Conservation (phyloP, 176 grass and related monocot species). For the Lolium rigidum region DNA sequence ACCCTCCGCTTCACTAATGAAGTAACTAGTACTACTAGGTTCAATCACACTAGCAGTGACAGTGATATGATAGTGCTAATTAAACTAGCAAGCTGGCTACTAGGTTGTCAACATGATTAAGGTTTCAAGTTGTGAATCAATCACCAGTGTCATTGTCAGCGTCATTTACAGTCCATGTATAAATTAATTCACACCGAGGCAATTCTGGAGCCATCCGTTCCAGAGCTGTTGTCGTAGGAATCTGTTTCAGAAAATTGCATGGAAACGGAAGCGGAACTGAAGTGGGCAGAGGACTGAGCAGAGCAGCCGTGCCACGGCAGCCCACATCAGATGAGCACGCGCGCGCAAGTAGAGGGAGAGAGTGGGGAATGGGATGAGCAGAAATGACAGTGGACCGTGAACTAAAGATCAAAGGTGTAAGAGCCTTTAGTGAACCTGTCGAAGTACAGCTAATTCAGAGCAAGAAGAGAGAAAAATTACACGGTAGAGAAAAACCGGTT, state of each 20-base stretch:
- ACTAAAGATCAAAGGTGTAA: background rate
- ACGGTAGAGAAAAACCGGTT: background rate
- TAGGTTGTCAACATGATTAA: conserved; percentile 23
- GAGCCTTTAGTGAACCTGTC: background rate
- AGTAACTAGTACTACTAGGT: background rate
- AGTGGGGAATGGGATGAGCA: background rate
- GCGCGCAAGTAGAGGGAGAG: background rate
- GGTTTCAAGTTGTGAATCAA: conserved; percentile 8
- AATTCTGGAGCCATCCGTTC: background rate
- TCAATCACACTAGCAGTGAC: background rate
- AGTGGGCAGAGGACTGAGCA: background rate
- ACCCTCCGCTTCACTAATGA: background rate
- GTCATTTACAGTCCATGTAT: background rate
- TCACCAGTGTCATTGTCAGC: background rate
- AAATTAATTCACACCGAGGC: background rate
- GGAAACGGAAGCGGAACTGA: background rate
- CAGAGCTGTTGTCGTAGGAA: background rate
- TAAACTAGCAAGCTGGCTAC: conserved; percentile 11
- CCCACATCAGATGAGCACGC: background rate
- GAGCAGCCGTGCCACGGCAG: background rate
- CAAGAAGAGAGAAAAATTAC: background rate
- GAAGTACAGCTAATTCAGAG: background rate
- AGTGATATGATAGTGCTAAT: conserved; percentile 1
- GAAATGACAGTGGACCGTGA: background rate
- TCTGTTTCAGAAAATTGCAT: background rate